A percentile compares a stretch with the other conserved stretches of the same genome.
Evolutionary conservation across 2,329 filamentous ascomycete genomes (phyloP).

Genomic region (Neodidymelliopsis sp.): DNA sequence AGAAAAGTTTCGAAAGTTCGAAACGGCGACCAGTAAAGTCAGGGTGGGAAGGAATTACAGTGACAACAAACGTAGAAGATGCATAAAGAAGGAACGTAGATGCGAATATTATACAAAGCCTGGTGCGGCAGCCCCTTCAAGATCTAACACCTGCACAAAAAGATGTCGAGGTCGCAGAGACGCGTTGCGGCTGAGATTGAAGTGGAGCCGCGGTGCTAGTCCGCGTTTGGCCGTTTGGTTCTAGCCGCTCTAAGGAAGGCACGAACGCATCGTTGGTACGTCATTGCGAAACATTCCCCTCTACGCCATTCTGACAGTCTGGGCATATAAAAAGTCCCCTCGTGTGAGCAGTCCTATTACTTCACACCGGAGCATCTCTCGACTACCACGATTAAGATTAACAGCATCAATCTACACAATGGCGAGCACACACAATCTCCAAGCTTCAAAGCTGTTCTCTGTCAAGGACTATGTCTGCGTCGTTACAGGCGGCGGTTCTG

Average conservation of each 20-base stretch:
- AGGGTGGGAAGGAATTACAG: neutral
- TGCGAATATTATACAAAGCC: conserved; percentile 17
- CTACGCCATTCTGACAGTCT: conserved; percentile 10
- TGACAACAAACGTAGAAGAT: conserved; percentile 4
- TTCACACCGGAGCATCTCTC: neutral
- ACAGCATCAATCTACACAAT: conserved; percentile 33
- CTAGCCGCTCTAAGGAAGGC: conserved; percentile 7
- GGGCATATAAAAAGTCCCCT: conserved; percentile 18
- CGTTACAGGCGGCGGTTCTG: conserved; percentile 65
- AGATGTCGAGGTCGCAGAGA: conserved; percentile 11
- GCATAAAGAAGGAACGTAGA: neutral
- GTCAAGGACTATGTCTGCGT: conserved; percentile 64
- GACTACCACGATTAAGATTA: neutral
- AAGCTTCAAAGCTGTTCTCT: conserved; percentile 61
- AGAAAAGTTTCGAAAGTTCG: conserved; percentile 8
- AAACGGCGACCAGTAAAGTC: neutral
- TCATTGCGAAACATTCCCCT: conserved; percentile 18
- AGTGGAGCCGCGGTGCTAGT: conserved; percentile 8
- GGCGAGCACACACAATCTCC: conserved; percentile 57
- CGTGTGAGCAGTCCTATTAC: neutral
- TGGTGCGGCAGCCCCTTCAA: conserved; percentile 5
- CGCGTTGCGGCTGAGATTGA: conserved; percentile 17
- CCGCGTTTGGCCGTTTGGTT: neutral
- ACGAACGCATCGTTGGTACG: conserved; percentile 13
- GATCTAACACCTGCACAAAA: conserved; percentile 1